A percentile compares a stretch with the other conserved stretches of the same genome.
Conservation (phyloP, 208 protist species). For the Angomonas deanei region DNA sequence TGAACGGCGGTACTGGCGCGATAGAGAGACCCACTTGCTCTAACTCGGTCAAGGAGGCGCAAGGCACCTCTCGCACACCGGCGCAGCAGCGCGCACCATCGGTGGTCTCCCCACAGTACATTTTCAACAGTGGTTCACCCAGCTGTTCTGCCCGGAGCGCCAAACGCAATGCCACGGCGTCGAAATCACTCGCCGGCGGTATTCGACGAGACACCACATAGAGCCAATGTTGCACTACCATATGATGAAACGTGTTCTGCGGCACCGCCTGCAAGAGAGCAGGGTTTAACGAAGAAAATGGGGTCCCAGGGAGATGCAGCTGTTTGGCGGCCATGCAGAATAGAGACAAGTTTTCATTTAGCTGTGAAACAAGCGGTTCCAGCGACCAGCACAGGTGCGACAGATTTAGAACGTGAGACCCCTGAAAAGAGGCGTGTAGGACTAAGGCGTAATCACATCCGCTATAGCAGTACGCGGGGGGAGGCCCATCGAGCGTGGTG, state of each 20-base stretch:
- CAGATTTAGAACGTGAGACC: constrained; percentile 38
- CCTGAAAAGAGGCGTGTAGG: constrained; percentile 54
- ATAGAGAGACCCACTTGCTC: neutral
- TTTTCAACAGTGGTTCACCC: constrained; percentile 31
- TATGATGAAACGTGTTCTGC: constrained; percentile 39
- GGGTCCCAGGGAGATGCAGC: constrained; percentile 36
- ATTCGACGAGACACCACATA: constrained; percentile 50
- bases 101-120: constrained; percentile 8
- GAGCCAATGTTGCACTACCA: constrained; percentile 79
- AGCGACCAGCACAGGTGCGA: constrained; percentile 48
- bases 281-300: constrained; percentile 36
- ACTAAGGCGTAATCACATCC: constrained; percentile 72
- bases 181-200: constrained; percentile 20
- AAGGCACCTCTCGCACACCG: constrained; percentile 2
- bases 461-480: constrained; percentile 42
- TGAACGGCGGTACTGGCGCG: neutral
- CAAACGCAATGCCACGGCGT: constrained; percentile 38
- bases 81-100: constrained; percentile 9
- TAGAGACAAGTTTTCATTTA: constrained; percentile 40
- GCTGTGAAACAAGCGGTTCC: constrained; percentile 39
- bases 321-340: constrained; percentile 45
- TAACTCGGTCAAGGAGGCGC: neutral
- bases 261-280: constrained; percentile 26
- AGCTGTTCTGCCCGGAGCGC: constrained; percentile 40
- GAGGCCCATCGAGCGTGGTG: neutral